Conservation (phyloP, 805 yeast species). For the Metschnikowia picachoensis region DNA sequence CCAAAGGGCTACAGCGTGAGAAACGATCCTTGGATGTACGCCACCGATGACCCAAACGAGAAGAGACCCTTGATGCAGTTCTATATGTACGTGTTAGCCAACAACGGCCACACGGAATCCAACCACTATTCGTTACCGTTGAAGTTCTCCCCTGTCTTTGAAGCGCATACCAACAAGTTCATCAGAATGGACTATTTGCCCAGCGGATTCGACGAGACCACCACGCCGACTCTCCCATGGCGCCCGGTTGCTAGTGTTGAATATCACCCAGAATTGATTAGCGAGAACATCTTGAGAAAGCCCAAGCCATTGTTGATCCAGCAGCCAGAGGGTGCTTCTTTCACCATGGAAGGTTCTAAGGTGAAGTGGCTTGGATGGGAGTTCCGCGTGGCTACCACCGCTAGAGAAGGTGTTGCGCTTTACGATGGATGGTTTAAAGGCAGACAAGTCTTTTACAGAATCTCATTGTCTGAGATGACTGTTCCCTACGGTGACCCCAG, state of each 20-base stretch:
- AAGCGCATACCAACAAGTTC: slow-evolving; percentile 54
- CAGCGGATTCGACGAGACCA: slow-evolving; percentile 61
- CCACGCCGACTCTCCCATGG: slow-evolving; percentile 58
- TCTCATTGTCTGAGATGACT: slow-evolving; percentile 77
- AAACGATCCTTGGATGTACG: slow-evolving; percentile 84
- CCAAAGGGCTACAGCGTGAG: slow-evolving; percentile 54
- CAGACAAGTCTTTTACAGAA: slow-evolving; percentile 68
- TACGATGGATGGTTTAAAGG: slow-evolving; percentile 75
- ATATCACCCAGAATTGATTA: slow-evolving; percentile 69
- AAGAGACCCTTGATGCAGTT: slow-evolving; percentile 63
- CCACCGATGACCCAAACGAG: slow-evolving; percentile 64
- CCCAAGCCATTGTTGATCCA: slow-evolving; percentile 64
- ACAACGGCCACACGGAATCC: slow-evolving; percentile 61
- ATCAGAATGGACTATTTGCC: slow-evolving; percentile 74
- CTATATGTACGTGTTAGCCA: slow-evolving; percentile 67
- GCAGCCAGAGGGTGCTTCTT: slow-evolving; percentile 82
- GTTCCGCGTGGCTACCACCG: slow-evolving; percentile 64
- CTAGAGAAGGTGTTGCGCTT: slow-evolving; percentile 75
- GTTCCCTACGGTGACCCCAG: slow-evolving; percentile 87
- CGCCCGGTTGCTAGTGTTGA: slow-evolving; percentile 58
- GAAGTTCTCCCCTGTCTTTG: slow-evolving; percentile 71
- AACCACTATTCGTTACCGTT: slow-evolving; percentile 75
- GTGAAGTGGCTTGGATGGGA: slow-evolving; percentile 84
- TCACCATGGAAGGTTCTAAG: slow-evolving; percentile 53
- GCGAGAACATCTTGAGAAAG: slow-evolving; percentile 46